Base-by-base conservation (phyloP, 73 alveolate species). In the Strombidium stylifer region DNA sequence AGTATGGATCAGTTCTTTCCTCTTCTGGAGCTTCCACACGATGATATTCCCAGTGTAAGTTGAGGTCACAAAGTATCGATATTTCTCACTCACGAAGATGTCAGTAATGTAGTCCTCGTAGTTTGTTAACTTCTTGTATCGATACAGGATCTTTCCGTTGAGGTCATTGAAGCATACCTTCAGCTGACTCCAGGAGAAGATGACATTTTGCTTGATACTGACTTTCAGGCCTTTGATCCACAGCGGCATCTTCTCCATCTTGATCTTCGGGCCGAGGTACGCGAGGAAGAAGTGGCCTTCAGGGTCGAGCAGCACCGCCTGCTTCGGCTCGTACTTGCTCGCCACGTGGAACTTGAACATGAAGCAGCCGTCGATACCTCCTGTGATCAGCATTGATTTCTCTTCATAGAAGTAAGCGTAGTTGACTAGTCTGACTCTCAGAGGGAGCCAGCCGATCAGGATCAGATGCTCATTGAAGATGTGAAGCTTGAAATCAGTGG, bases 311-410 rank as follows among this genome's bases (percentile, higher is more conserved):
- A 76, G 36, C 0, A 76, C 70, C 14, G 89, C 89, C 41, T 76
- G 62, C 44, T 64, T 76, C 7, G 89, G 89, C 35, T 76, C 89
- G 66, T 76, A 76, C 49, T 76, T 76, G 39, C 82, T 36, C 18
- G 27, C 49, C 60, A 76, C 71, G 12, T 53, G 37, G 28, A 76
- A 57, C 18, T 64, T 71, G 69, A 58, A 76, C 64, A 76, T 72
- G 46, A 46, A 76, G 76, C 89, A 76, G 14, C 87, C 87, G 25
- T 72, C 89, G 5, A 76, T 72, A 4, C 89, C 89, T 12, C 82
- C 81, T 0, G 89, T 66, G 1, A 76, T 76, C 27, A 76, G 24
- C 36, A 54, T 76, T 18, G 66, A 31, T 24, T 76, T 82, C 15
- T 76, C 44, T 44, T 76, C 89, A 50, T 57, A 61, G 55, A 76